Conservation (phyloP, 768 basidiomycete genomes). For the Lactarius indigo region DNA sequence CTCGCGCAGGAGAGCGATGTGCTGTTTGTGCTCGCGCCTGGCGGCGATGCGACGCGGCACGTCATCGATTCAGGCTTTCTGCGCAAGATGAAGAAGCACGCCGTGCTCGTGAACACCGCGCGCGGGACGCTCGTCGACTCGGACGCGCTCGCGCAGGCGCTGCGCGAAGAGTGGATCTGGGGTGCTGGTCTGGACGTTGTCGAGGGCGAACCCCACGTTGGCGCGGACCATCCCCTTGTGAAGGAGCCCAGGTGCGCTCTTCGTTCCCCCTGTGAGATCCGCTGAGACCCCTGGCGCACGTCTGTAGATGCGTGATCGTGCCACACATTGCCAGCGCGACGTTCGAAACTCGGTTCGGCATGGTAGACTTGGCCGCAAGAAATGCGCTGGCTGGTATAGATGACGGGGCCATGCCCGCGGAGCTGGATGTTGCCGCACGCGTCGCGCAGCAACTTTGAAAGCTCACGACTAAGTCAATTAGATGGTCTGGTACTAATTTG, state of each 20-base stretch:
- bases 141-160: constrained; percentile 77
- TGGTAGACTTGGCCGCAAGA: constrained; percentile 72
- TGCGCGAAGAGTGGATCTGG: constrained; percentile 77
- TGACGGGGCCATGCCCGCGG: constrained; percentile 53
- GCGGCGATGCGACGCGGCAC: constrained; percentile 65
- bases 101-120: constrained; percentile 80
- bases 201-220: constrained; percentile 82
- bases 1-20: constrained; percentile 81
- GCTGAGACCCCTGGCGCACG: background rate
- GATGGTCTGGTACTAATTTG: background rate
- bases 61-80: constrained; percentile 71
- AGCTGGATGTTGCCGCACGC: constrained; percentile 33
- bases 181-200: constrained; percentile 94
- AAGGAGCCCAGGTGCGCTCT: constrained; percentile 60
- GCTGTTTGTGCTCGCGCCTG: constrained; percentile 79
- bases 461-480: background rate
- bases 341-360: constrained; percentile 73
- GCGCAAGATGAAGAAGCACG: constrained; percentile 77
- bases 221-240: constrained; percentile 72
- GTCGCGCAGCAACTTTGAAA: background rate
- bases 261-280: background rate
- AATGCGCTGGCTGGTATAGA: constrained; percentile 61
- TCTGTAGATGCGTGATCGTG: constrained; percentile 65
- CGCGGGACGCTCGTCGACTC: constrained; percentile 90
- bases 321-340: constrained; percentile 94